Percentiles rank a stretch among this genome's conserved stretches.
phyloP scores from a whole-genome alignment of 345 rosid genomes.

The Microcos paniculata region DNA sequence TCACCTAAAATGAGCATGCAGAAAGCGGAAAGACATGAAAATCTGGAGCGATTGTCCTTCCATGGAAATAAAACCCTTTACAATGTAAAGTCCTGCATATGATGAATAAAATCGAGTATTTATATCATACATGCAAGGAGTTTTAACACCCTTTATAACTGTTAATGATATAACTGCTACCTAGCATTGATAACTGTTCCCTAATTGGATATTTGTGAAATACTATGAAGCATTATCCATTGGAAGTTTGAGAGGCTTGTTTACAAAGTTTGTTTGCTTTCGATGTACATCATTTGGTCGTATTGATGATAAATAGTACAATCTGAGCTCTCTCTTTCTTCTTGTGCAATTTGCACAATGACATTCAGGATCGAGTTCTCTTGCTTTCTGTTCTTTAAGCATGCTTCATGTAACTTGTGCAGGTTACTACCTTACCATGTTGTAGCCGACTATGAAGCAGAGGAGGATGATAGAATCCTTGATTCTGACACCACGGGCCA shows the following conservation, averaged over 20 bases:
- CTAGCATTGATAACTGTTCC: neutral
- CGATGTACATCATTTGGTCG: neutral
- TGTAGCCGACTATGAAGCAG: constrained; percentile 95
- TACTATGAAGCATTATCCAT: neutral
- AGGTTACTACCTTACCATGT: constrained; percentile 92
- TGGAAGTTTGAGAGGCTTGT: neutral
- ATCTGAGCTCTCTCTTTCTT: neutral
- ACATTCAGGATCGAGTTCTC: neutral
- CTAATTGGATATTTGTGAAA: neutral
- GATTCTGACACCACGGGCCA: constrained; percentile 81
- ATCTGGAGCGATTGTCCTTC: neutral
- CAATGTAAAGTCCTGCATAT: neutral
- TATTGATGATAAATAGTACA: neutral
- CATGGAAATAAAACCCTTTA: neutral
- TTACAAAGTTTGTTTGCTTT: neutral
- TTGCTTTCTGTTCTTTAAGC: neutral
- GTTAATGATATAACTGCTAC: neutral
- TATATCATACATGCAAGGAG: neutral
- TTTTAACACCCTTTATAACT: neutral
- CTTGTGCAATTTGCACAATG: neutral
- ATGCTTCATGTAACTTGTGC: constrained; percentile 19
- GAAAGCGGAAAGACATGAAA: neutral
- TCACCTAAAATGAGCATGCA: neutral
- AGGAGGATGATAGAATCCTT: constrained; percentile 86
- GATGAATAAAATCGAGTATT: neutral